Base-by-base conservation (phyloP, 805 yeast genomes). In the Yarrowia osloensis region DNA sequence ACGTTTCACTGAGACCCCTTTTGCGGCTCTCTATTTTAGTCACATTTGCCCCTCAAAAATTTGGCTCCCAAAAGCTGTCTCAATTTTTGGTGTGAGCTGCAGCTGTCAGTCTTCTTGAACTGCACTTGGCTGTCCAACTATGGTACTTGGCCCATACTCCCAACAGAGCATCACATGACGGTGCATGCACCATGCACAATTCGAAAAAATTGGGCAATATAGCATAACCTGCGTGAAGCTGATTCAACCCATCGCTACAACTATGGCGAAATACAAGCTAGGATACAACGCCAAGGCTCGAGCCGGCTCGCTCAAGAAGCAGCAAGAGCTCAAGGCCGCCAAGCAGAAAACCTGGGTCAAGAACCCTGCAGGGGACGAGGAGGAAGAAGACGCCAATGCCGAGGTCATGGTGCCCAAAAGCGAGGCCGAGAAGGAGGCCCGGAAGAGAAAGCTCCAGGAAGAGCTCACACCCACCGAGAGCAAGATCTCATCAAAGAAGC, bases 221-320 rank as follows among this genome's bases (percentile, higher is more conserved):
- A 37, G 44, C 61, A 35, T 35, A 54, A 35, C 40, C 31, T 33
- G 40, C 21, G 57, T 31, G 17, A 33, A 50, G 40, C 40, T 31
- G 57, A 50, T 21, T 33, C 26, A 49, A 49, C 39, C 35, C 57
- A 50, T 31, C 40, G 31, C 44, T 39, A 19, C 47, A 55, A 55
- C 39, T 13, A 91, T 91, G 97, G 97, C 94, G 68, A 89, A 88
- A 69, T 90, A 90, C 75, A 83, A 95, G 71, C 84, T 85, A 76
- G 77, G 97, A 69, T 89, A 87, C 80, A 91, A 91, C 75, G 96
- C 88, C 75, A 89, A 89, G 79, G 97, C 95, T 67, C 86, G 96
- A 37, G 75, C 91, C 2, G 96, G 97, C 21, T 88, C 89, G 83
- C 87, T 91, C 73, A 87, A 91, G 31, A 90, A 88, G 80, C 90